These are phyloP conservation scores for Picochlorum sp. DNA, from an alignment of 139 green algal species.

Conservation along the genomic window DNA sequence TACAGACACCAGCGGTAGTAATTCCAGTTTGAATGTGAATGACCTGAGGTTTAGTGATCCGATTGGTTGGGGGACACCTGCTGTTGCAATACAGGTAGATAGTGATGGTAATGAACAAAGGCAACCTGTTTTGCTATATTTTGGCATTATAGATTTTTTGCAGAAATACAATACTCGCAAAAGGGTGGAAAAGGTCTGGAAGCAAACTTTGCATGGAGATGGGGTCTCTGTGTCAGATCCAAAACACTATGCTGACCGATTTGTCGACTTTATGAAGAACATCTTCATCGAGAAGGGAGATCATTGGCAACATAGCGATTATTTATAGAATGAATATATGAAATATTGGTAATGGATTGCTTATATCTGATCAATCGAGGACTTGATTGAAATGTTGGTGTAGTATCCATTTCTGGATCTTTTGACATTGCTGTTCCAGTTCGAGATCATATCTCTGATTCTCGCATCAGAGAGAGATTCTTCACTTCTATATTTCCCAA, in stretches of 20 bases:
- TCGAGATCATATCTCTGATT: slow-evolving; percentile 52
- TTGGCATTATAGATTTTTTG: slow-evolving; percentile 74
- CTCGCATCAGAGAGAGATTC: slow-evolving; percentile 35
- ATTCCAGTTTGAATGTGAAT: slow-evolving; percentile 4
- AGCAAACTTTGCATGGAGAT: slow-evolving; percentile 43
- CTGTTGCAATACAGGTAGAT: neutral
- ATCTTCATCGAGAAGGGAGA: slow-evolving; percentile 20
- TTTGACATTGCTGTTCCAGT: slow-evolving; percentile 47
- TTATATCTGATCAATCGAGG: neutral
- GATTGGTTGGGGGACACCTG: neutral
- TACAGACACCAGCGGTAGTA: neutral
- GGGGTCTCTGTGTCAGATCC: slow-evolving; percentile 51
- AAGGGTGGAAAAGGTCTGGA: slow-evolving; percentile 49
- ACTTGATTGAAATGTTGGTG: slow-evolving; percentile 31
- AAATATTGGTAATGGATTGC: neutral
- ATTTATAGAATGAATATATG: neutral
- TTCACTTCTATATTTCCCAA: slow-evolving; percentile 27
- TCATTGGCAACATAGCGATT: neutral
- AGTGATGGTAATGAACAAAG: neutral
- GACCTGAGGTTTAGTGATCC: neutral
- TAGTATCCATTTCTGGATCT: slow-evolving; percentile 43
- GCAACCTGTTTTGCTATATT: slow-evolving; percentile 52
- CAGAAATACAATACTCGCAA: slow-evolving; percentile 69
- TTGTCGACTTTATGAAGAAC: slow-evolving; percentile 26
- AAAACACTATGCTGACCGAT: slow-evolving; percentile 41